A percentile compares a stretch with the other conserved stretches of the same genome.
phyloP scores from a whole-genome alignment of 345 rosid genomes.

The Eucalyptus decipiens region DNA sequence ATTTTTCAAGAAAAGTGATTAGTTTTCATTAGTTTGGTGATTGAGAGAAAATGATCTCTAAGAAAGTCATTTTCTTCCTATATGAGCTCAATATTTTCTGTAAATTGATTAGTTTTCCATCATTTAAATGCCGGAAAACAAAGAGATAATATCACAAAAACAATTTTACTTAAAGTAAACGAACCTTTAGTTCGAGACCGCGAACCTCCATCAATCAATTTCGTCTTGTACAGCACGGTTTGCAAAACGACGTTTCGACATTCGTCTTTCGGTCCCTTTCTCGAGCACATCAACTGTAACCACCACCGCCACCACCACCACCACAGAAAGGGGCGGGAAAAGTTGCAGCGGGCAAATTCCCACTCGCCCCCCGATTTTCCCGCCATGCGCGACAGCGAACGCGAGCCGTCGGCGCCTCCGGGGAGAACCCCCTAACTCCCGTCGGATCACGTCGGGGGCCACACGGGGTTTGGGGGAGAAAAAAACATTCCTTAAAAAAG shows the following conservation, averaged over 20 bases:
- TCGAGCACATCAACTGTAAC: neutral
- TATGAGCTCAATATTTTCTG: fast-evolving
- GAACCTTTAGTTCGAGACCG: too few relatives aligned
- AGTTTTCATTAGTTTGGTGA: neutral
- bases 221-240: neutral
- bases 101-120: neutral
- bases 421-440: neutral
- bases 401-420: neutral
- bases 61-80: neutral
- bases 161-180: neutral
- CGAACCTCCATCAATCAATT: neutral
- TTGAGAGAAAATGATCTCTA: fast-evolving
- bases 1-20: neutral
- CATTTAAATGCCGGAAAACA: neutral
- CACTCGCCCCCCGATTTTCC: neutral
- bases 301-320: neutral
- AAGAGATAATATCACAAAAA: neutral
- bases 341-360: neutral
- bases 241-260: neutral
- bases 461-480: neutral
- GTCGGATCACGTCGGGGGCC: neutral
- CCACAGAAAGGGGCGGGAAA: neutral
- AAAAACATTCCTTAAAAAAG: neutral
- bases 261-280: neutral
- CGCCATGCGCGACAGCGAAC: neutral